Evolutionary conservation across 495 filamentous ascomycete genomes (phyloP), one percentile per base, ranked within the genome.

Genomic region (Immersiella caudata): DNA sequence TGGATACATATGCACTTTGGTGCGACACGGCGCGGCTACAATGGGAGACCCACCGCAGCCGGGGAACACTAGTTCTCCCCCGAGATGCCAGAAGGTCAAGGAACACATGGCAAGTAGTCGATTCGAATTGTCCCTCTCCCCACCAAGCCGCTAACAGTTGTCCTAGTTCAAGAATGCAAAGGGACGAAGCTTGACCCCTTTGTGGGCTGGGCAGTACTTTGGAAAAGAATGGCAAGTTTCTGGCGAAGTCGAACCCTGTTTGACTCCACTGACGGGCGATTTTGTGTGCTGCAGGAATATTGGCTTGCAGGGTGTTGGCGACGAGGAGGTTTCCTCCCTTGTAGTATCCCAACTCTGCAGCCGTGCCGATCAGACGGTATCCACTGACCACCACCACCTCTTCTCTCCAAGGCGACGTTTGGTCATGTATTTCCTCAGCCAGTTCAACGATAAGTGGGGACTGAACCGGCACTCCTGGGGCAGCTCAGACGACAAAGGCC

Each of bases 261-360:
- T n/a, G n/a, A n/a, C n/a, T n/a, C n/a, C n/a, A n/a, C n/a, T n/a
- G n/a, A n/a, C n/a, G n/a, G n/a, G n/a, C n/a, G n/a, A n/a, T n/a
- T n/a, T n/a, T n/a, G n/a, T n/a, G n/a, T n/a, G n/a, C n/a, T n/a
- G n/a, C 56, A 60, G 57, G 57, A 60, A 60, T 60, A 33, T 60
- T 21, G 57, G 57, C 0, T 9, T 60, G 36, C 26, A 35, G 4
- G 57, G 57, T 1, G 57, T n/a, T 36, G 26, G 16, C 18, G 25
- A 60, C 57, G 29, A 60, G 12, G 57, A 35, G 26, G 3, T 60
- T 60, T 60, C 57, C 11, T 60, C 57, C 3, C 57, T 60, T n/a
- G 57, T 60, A 11, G 20, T 36, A 22, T 60, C 57, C 2, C 57
- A 60, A 14, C 57, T 60, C 16, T 33, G 26, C 57, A 27, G 14